These are phyloP conservation scores for Pleurotus cornucopiae DNA, from an alignment of 768 basidiomycete genomes.

Conservation along the genomic window DNA sequence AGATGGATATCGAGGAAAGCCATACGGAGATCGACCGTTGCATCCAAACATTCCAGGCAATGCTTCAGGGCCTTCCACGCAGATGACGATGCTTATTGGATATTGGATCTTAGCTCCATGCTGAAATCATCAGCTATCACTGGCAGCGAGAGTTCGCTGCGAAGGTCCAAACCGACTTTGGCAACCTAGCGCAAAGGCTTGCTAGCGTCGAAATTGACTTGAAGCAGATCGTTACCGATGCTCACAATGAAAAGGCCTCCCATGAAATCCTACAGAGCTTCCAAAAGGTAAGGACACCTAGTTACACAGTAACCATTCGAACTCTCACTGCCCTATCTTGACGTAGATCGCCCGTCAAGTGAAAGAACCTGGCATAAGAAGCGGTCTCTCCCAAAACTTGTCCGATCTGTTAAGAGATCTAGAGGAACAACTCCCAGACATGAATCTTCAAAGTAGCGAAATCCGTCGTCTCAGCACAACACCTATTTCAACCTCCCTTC, in stretches of 20 bases:
- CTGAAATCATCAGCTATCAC: background rate
- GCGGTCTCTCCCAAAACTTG: background rate
- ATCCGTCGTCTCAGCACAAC: background rate
- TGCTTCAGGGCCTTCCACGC: background rate
- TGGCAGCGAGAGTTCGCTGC: background rate
- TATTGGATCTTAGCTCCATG: background rate
- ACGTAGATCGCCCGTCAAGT: background rate
- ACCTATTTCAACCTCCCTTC: background rate
- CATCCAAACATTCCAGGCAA: background rate
- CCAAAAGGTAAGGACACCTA: background rate
- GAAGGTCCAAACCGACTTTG: background rate
- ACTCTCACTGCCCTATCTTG: background rate
- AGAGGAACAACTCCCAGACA: background rate
- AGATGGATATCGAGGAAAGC: background rate
- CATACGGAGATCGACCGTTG: background rate
- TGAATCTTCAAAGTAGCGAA: background rate
- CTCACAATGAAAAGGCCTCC: background rate
- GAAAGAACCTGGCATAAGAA: background rate
- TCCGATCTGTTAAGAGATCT: background rate
- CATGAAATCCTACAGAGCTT: background rate
- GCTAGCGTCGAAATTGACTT: background rate
- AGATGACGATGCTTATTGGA: background rate
- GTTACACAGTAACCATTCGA: background rate
- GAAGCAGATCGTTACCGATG: background rate
- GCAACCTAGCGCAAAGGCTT: background rate